Evolutionary conservation across 768 basidiomycete genomes (phyloP).

Genomic region (Leucosporidium scottii): DNA sequence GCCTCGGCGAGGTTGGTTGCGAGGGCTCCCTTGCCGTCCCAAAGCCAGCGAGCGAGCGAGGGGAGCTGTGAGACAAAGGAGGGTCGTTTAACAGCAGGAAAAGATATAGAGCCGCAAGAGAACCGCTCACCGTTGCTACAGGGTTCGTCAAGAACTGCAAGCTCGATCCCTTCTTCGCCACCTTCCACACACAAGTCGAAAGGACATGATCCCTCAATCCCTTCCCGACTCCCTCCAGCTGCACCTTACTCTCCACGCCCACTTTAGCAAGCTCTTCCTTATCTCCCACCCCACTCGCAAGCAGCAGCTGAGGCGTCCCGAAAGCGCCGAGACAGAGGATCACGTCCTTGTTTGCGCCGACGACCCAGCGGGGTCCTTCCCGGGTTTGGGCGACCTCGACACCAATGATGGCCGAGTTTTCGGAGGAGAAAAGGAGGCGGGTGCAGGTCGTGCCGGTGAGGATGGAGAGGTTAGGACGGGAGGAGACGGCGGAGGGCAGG

Average conservation of each 20-base stretch:
- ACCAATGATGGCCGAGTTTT: not conserved
- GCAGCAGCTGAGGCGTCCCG: constrained; percentile 27
- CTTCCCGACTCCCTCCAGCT: constrained; percentile 47
- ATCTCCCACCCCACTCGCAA: constrained; percentile 17
- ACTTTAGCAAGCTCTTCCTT: constrained; percentile 9
- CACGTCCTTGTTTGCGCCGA: constrained; percentile 13
- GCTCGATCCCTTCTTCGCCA: constrained; percentile 9
- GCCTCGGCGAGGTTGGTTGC: constrained; percentile 23
- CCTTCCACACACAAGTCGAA: not conserved
- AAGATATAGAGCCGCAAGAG: too few species aligned
- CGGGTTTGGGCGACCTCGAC: constrained; percentile 28
- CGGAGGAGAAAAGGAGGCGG: constrained; percentile 12
- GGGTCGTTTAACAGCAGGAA: too few species aligned
- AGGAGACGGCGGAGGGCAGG: constrained; percentile 15
- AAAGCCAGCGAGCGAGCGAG: constrained; percentile 20
- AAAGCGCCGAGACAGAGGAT: constrained; percentile 22
- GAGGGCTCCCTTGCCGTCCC: constrained; percentile 20
- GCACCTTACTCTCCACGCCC: constrained; percentile 18
- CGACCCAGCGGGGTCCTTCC: constrained; percentile 4
- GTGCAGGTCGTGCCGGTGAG: constrained; percentile 27
- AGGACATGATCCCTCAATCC: constrained; percentile 42
- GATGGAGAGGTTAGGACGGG: constrained; percentile 29
- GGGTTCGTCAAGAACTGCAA: constrained; percentile 20
- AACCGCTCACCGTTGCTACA: constrained; percentile 11
- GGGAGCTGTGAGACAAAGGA: constrained; percentile 10